phyloP scores from a whole-genome alignment of 352 stramenopile genomes.

The Halophytophthora polymorphica region DNA sequence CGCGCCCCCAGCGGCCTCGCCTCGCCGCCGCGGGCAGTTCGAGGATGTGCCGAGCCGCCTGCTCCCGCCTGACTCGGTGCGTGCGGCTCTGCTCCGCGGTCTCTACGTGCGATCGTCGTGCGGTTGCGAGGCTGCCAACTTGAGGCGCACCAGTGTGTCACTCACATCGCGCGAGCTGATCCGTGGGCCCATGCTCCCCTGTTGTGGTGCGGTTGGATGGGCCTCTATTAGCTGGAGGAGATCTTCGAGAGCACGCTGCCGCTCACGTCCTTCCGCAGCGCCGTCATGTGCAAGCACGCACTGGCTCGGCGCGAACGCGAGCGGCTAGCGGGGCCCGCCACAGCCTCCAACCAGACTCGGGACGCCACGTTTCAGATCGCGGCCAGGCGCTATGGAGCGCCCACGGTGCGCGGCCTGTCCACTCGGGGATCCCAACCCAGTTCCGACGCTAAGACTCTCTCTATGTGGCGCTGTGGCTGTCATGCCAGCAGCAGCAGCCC shows the following conservation, averaged over 20 bases:
- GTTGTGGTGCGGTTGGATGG: not conserved
- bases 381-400: not conserved
- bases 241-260: constrained; percentile 60
- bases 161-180: no score
- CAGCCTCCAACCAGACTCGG: not conserved
- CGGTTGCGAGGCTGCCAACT: no score
- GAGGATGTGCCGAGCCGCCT: constrained; percentile 50
- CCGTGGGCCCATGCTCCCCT: no score
- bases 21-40: constrained; percentile 15
- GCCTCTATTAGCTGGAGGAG: constrained; percentile 54
- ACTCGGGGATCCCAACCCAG: not conserved
- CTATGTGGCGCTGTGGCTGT: not conserved
- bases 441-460: constrained; percentile 1
- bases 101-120: not conserved
- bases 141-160: no score
- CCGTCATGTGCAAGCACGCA: constrained; percentile 66
- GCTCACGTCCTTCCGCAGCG: constrained; percentile 52
- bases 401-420: constrained; percentile 12
- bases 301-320: constrained; percentile 34
- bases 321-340: constrained; percentile 3
- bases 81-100: constrained; percentile 17
- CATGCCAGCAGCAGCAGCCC: constrained; percentile 17
- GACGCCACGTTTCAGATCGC: not conserved
- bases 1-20: constrained; percentile 2
- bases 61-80: constrained; percentile 50